Evolutionary conservation across 1,284 basidiomycete genomes (phyloP).

Genomic region (Puccinia polysora): DNA sequence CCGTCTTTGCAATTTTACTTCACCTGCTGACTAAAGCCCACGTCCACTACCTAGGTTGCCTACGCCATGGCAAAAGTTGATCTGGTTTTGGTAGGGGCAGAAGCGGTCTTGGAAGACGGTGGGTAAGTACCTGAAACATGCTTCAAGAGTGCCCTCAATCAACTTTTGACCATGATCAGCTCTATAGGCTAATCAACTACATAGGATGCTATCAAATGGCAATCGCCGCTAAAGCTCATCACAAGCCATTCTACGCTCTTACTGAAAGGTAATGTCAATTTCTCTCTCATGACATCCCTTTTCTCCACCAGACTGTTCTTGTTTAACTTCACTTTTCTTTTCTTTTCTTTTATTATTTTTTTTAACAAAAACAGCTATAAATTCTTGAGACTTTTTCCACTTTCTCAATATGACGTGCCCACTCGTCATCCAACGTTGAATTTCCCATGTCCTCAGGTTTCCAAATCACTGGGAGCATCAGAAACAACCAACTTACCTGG

Average conservation of each 20-base stretch:
- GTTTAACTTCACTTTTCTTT: not conserved
- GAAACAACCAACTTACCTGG: not conserved
- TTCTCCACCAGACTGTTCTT: no score
- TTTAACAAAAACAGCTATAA: conserved; percentile 48
- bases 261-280: conserved; percentile 64
- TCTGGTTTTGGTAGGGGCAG: conserved; percentile 89
- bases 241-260: conserved; percentile 93
- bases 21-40: not conserved
- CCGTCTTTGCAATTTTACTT: no score
- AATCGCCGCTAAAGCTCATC: conserved; percentile 84
- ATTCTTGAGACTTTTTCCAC: conserved; percentile 52
- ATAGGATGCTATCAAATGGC: conserved; percentile 88
- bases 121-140: conserved; percentile 47
- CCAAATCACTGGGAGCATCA: not conserved
- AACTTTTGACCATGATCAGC: no score
- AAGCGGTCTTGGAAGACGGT: conserved; percentile 89
- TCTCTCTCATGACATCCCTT: no score
- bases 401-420: conserved; percentile 51
- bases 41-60: conserved; percentile 57
- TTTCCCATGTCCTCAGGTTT: not conserved
- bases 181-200: conserved; percentile 73
- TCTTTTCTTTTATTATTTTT: not conserved
- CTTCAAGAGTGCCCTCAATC: conserved; percentile 23
- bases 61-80: conserved; percentile 95
- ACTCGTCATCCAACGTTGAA: conserved; percentile 8